Evolutionary conservation across 306 rosid genomes (phyloP).

Genomic region (Geum urbanum): DNA sequence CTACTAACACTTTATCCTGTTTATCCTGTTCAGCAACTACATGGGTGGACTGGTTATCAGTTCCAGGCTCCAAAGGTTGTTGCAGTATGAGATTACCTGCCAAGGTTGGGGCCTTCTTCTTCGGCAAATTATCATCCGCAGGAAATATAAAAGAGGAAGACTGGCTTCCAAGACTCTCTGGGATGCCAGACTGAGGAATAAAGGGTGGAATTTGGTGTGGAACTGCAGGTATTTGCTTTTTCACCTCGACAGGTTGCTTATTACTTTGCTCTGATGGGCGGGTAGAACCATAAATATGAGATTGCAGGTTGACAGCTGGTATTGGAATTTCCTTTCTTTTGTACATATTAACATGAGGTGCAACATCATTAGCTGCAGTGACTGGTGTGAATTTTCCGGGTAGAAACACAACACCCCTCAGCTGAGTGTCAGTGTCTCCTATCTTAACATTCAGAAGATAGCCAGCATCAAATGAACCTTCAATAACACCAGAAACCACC

Average conservation of each 20-base stretch:
- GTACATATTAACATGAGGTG: constrained; percentile 48
- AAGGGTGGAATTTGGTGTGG: constrained; percentile 4
- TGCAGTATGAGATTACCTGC: no score
- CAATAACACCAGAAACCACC: constrained; percentile 53
- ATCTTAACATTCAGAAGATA: constrained; percentile 55
- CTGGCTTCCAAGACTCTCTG: not conserved
- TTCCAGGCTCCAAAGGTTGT: constrained; percentile 18
- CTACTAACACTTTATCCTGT: constrained; percentile 25
- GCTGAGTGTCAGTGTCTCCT: constrained; percentile 30
- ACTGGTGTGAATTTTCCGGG: constrained; percentile 42
- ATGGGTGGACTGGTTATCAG: constrained; percentile 24
- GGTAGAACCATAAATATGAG: constrained; percentile 26
- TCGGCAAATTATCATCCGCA: constrained; percentile 10
- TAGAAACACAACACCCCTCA: constrained; percentile 54
- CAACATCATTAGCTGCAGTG: constrained; percentile 49
- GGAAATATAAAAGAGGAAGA: constrained; percentile 18
- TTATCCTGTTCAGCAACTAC: constrained; percentile 21
- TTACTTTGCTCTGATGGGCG: constrained; percentile 29
- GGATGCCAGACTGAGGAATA: constrained; percentile 1
- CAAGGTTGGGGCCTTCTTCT: constrained; percentile 16
- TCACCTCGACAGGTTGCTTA: constrained; percentile 31
- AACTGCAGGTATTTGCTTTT: constrained; percentile 17
- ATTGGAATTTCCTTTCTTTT: constrained; percentile 40
- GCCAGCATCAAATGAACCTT: constrained; percentile 50
- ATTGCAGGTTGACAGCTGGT: constrained; percentile 29